Conservation (phyloP, 805 yeast genomes). For the Hanseniaspora hatyaiensis region DNA sequence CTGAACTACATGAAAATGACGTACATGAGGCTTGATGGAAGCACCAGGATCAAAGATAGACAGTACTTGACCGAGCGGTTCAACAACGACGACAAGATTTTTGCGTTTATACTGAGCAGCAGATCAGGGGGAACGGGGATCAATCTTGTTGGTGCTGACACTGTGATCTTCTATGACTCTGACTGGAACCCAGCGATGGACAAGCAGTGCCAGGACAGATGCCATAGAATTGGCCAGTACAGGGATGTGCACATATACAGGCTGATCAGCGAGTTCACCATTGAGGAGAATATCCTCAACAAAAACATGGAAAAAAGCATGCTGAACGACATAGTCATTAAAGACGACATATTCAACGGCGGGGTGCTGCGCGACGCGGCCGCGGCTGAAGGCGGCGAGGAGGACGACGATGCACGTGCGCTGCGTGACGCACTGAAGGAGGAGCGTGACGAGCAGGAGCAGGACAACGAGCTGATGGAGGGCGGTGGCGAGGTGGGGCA, state of each 20-base stretch:
- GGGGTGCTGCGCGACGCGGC: constrained; percentile 86
- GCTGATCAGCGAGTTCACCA: constrained; percentile 89
- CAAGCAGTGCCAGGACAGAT: constrained; percentile 96
- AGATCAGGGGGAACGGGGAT: constrained; percentile 98
- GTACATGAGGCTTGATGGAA: constrained; percentile 91
- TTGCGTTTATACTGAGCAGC: constrained; percentile 84
- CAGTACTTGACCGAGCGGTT: constrained; percentile 87
- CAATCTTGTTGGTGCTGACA: constrained; percentile 95
- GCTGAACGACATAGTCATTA: constrained; percentile 87
- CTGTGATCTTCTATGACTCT: constrained; percentile 93
- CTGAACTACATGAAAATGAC: constrained; percentile 88
- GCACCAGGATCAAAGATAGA: constrained; percentile 93
- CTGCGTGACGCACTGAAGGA: constrained; percentile 83
- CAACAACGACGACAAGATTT: constrained; percentile 72
- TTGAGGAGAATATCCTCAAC: constrained; percentile 84
- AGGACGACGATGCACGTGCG: constrained; percentile 80
- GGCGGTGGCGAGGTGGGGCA: constrained; percentile 78
- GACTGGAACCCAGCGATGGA: constrained; percentile 99
- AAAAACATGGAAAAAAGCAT: constrained; percentile 93
- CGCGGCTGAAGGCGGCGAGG: constrained; percentile 61
- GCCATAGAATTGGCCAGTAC: constrained; percentile 97
- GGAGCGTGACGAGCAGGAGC: constrained; percentile 69
- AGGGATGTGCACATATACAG: constrained; percentile 96
- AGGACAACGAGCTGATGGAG: constrained; percentile 54
- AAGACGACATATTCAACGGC: constrained; percentile 96